A percentile compares a stretch with the other conserved stretches of the same genome.
Conservation (phyloP, 2,329 filamentous ascomycete species). For the Aspergillus udagawae region DNA sequence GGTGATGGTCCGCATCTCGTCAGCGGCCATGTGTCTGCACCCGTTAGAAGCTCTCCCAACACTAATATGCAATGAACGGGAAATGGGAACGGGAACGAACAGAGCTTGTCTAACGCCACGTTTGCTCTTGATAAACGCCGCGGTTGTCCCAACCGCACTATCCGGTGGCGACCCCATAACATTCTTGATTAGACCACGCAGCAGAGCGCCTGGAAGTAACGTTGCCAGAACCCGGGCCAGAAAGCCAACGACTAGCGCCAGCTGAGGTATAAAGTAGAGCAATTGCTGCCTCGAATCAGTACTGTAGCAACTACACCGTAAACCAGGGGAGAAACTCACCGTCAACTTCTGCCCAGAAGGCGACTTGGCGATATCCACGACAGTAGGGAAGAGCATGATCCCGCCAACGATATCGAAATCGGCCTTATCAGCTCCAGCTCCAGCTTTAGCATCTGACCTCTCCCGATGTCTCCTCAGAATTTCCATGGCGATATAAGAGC, state of each 20-base stretch:
- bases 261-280: constrained; percentile 33
- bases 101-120: constrained; percentile 53
- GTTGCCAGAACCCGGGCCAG: constrained; percentile 42
- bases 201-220: constrained; percentile 36
- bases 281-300: constrained; percentile 18
- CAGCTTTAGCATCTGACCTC: constrained; percentile 6
- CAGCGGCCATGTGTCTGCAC: constrained; percentile 50
- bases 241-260: constrained; percentile 34
- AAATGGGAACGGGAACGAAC: constrained; percentile 25
- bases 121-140: constrained; percentile 47
- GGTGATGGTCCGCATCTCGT: constrained; percentile 56
- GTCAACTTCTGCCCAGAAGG: constrained; percentile 54
- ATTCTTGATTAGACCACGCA: constrained; percentile 40
- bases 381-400: constrained; percentile 69
- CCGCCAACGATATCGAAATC: constrained; percentile 45
- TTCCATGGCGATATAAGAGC: constrained; percentile 67
- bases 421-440: background rate
- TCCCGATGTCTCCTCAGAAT: constrained; percentile 56
- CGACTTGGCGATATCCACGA: constrained; percentile 65
- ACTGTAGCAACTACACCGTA: background rate
- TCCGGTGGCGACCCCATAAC: constrained; percentile 38
- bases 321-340: constrained; percentile 18
- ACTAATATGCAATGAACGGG: background rate
- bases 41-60: background rate
- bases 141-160: constrained; percentile 46